These are phyloP conservation scores for Colletotrichum brevisporum DNA, from an alignment of 2,329 filamentous ascomycete species.

Conservation along the genomic window DNA sequence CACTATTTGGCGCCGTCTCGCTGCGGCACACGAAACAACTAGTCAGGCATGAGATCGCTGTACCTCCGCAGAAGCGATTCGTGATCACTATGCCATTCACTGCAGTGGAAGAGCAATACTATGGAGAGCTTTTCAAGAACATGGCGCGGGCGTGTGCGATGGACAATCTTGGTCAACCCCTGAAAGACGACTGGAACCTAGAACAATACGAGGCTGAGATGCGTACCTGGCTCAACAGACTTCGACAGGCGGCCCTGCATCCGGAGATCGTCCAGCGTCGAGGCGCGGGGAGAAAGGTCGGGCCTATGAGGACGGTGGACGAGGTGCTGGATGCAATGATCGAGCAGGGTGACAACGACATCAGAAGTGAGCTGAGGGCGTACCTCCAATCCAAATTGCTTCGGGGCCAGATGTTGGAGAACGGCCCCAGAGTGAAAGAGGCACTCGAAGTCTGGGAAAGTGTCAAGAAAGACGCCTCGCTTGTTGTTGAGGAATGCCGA, in stretches of 20 bases:
- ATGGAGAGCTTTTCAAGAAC: slow-evolving; percentile 80
- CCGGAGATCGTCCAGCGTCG: slow-evolving; percentile 80
- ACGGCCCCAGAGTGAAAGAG: slow-evolving; percentile 75
- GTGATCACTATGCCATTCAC: slow-evolving; percentile 93
- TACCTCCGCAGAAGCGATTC: slow-evolving; percentile 88
- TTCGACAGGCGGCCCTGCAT: slow-evolving; percentile 88
- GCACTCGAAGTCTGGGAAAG: slow-evolving; percentile 80
- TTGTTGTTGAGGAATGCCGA: slow-evolving; percentile 75
- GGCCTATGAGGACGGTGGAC: slow-evolving; percentile 82
- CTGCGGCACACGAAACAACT: slow-evolving; percentile 89
- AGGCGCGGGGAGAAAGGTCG: slow-evolving; percentile 72
- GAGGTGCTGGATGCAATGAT: slow-evolving; percentile 95
- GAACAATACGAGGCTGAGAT: slow-evolving; percentile 78
- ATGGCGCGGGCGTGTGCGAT: slow-evolving; percentile 81
- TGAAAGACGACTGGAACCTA: slow-evolving; percentile 74
- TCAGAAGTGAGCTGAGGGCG: slow-evolving; percentile 78
- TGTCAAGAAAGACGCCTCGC: slow-evolving; percentile 63
- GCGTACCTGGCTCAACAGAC: slow-evolving; percentile 81
- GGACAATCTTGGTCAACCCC: slow-evolving; percentile 73
- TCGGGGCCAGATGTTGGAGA: slow-evolving; percentile 84
- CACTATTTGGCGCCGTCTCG: slow-evolving; percentile 79
- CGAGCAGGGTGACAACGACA: slow-evolving; percentile 79
- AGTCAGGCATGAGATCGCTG: slow-evolving; percentile 81
- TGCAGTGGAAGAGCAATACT: slow-evolving; percentile 91
- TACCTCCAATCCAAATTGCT: slow-evolving; percentile 75